Conservation (phyloP, 805 yeast genomes). For the Wickerhamomyces sydowiorum region DNA sequence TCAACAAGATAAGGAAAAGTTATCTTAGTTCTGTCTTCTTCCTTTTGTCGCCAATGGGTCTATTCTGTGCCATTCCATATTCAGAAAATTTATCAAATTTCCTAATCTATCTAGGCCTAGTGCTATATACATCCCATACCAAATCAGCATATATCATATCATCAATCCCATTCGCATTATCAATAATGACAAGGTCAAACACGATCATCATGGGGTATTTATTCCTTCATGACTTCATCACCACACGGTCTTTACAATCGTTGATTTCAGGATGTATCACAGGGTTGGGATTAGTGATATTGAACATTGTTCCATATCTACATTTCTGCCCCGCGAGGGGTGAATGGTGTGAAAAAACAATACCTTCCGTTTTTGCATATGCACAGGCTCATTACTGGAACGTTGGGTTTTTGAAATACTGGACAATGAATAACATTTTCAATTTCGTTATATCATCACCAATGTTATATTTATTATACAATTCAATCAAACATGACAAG, state of each 20-base stretch:
- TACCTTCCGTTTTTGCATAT: constrained; percentile 61
- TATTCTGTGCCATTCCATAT: constrained; percentile 69
- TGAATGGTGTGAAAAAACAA: constrained; percentile 62
- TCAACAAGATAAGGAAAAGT: constrained; percentile 17
- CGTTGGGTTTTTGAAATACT: constrained; percentile 73
- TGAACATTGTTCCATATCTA: constrained; percentile 49
- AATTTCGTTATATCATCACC: constrained; percentile 78
- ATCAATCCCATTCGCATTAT: constrained; percentile 40
- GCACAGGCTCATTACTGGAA: constrained; percentile 85
- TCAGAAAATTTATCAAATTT: constrained; percentile 70
- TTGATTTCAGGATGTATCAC: constrained; percentile 54
- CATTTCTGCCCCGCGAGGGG: constrained; percentile 66
- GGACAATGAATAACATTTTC: constrained; percentile 78
- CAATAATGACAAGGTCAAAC: constrained; percentile 69
- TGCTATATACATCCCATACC: constrained; percentile 35
- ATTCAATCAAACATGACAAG: constrained; percentile 33
- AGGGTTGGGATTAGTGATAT: constrained; percentile 36
- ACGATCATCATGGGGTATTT: constrained; percentile 66
- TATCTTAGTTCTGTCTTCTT: constrained; percentile 37
- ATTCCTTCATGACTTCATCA: constrained; percentile 50
- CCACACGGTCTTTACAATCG: constrained; percentile 22
- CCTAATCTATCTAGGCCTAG: constrained; percentile 51
- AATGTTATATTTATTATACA: constrained; percentile 40
- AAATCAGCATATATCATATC: constrained; percentile 9
- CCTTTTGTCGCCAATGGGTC: constrained; percentile 71